Conservation (phyloP, 2,329 filamentous ascomycete species). For the Diaporthe sp. region DNA sequence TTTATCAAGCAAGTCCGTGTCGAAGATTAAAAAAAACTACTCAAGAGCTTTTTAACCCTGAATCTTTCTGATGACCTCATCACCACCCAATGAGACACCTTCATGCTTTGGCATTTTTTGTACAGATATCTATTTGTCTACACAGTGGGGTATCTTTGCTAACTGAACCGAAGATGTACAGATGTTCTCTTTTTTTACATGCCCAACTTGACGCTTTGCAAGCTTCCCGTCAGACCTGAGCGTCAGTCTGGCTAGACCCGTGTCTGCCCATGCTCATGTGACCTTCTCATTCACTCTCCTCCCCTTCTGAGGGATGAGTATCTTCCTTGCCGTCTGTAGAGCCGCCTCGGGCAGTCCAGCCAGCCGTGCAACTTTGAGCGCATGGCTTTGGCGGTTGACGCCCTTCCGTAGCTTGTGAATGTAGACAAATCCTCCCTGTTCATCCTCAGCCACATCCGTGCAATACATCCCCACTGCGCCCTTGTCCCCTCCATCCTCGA, state of each 20-base stretch:
- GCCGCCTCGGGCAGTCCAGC: conserved; percentile 84
- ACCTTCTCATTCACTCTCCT: not conserved
- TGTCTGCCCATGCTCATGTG: not conserved
- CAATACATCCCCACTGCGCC: conserved; percentile 80
- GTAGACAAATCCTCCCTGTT: conserved; percentile 81
- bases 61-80: conserved; percentile 69
- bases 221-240: not conserved
- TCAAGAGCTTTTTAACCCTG: conserved; percentile 79
- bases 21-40: conserved; percentile 68
- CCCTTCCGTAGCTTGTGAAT: conserved; percentile 85
- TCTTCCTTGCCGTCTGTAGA: conserved; percentile 73
- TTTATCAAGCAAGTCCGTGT: conserved; percentile 44
- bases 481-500: conserved; percentile 47
- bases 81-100: conserved; percentile 68
- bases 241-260: conserved; percentile 1
- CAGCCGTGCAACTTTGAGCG: conserved; percentile 91
- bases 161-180: conserved; percentile 46
- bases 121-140: conserved; percentile 40
- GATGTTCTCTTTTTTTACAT: conserved; percentile 28
- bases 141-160: conserved; percentile 53
- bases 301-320: conserved; percentile 57
- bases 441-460: conserved; percentile 87
- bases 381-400: conserved; percentile 89
- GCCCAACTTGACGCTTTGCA: not conserved
- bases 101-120: conserved; percentile 37